Base-by-base conservation (phyloP, 306 rosid genomes). In the Cicer pinnatifidum region DNA sequence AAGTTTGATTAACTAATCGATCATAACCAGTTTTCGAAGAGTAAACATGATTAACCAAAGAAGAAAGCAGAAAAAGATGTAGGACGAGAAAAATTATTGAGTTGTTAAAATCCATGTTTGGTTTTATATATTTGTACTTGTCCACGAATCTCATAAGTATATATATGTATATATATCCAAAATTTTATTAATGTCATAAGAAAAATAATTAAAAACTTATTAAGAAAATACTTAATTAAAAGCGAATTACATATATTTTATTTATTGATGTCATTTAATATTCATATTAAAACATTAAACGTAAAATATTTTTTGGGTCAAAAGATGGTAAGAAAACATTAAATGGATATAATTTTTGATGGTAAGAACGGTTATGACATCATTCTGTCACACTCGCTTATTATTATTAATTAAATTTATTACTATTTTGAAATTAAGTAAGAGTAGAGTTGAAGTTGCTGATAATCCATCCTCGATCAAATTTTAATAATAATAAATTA, bases 61-160 rank as follows among this genome's bases (percentile, higher is more conserved):
- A 82, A 67, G 78, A 87, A 71, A 87, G 76, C 56, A 91, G 89
- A 54, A 91, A 86, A 37, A 82, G 81, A 75, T 73, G 85, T 74
- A 85, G 80, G 75, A 90, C 71, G 60, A 69, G 28, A 33, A 82
- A 76, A 58, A 83, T 72, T 81, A 79, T 77, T 71, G 85, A 58
- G 57, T 67, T 76, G 78, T 78, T 77, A 76, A 82, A 80, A 75
- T 88, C 87, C 97, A 91, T 90, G 81, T 81, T 82, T 77, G 87
- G 69, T 23, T 17, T 64, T 75, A 33, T 1, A 72, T 13, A 35
- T 23, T 69, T 63, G 20, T 9, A 8, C 48, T 82, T 84, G 89
- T 70, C 73, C 76, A 85, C 82, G 81, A 50, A 17, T 12, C 54
- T 50, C 12, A 6, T 50, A 8, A 84, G 84, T 81, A 78, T 20